Percentiles rank a stretch among this genome's conserved stretches.
phyloP scores from a whole-genome alignment of 352 stramenopile genomes.

The Globisporangium nunn region DNA sequence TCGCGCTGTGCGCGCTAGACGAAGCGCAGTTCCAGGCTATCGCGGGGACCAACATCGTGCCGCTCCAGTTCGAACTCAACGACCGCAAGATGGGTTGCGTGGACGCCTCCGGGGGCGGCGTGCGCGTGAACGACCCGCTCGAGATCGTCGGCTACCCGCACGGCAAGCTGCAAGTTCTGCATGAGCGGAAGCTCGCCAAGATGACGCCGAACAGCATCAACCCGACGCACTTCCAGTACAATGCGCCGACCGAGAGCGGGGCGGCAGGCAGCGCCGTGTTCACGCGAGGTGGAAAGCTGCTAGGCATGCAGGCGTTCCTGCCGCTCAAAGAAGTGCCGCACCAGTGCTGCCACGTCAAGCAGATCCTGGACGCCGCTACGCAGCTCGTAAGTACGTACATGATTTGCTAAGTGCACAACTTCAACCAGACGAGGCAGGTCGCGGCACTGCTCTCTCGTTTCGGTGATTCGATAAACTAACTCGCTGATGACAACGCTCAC shows the following conservation, averaged over 20 bases:
- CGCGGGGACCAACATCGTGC: conserved; percentile 34
- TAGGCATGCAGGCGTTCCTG: conserved; percentile 41
- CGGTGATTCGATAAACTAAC: background rate
- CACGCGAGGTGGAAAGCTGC: conserved; percentile 46
- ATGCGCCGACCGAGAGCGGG: conserved; percentile 33
- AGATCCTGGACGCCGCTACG: conserved; percentile 35
- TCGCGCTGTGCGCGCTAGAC: conserved; percentile 50
- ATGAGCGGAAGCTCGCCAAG: conserved; percentile 24
- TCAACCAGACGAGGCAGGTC: background rate
- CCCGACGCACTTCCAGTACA: conserved; percentile 36
- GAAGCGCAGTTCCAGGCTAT: conserved; percentile 38
- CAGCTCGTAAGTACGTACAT: conserved; percentile 56
- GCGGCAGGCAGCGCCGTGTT: conserved; percentile 37
- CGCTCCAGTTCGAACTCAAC: conserved; percentile 41
- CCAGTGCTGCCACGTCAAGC: conserved; percentile 44
- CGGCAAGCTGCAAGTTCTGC: conserved; percentile 46
- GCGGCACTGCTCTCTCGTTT: background rate
- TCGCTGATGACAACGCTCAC: too few species aligned
- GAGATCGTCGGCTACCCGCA: conserved; percentile 57
- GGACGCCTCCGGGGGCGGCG: conserved; percentile 6
- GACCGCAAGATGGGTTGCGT: conserved; percentile 55
- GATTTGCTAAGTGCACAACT: background rate
- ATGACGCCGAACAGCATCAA: conserved; percentile 50
- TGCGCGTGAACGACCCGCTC: conserved; percentile 20
- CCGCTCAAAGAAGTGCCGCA: conserved; percentile 24